A percentile compares a stretch with the other conserved stretches of the same genome.
phyloP scores from a whole-genome alignment of 2,329 filamentous ascomycete species.

The Xylaria sp. region DNA sequence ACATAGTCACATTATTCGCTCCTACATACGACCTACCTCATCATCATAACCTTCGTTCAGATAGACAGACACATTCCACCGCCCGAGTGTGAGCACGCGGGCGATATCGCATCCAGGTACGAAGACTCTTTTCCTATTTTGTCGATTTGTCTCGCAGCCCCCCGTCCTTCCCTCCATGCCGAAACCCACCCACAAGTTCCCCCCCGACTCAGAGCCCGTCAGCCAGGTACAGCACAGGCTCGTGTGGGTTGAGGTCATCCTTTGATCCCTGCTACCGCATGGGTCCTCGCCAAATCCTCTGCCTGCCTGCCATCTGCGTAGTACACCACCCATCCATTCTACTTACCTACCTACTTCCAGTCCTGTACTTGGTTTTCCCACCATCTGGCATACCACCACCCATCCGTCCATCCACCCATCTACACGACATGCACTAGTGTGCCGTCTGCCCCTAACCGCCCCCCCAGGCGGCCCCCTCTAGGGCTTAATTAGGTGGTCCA shows the following conservation, averaged over 20 bases:
- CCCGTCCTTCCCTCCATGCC: slow-evolving; percentile 2
- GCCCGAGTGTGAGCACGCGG: slow-evolving; percentile 15
- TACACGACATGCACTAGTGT: slow-evolving; percentile 1
- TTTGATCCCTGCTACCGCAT: slow-evolving; percentile 29
- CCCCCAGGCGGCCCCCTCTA: slow-evolving; percentile 21
- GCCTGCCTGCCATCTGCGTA: slow-evolving; percentile 13
- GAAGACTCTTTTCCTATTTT: slow-evolving; percentile 16
- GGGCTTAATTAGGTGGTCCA: slow-evolving; percentile 29
- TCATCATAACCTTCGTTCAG: not conserved
- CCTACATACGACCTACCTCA: not conserved
- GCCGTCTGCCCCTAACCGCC: slow-evolving; percentile 14
- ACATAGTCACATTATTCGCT: slow-evolving; percentile 3
- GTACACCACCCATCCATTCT: too few species aligned
- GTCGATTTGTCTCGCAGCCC: slow-evolving; percentile 23
- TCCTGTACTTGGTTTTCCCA: not conserved
- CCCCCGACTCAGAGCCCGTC: slow-evolving; percentile 23
- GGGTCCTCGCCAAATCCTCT: slow-evolving; percentile 29
- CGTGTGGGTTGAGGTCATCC: slow-evolving; percentile 28
- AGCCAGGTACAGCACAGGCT: slow-evolving; percentile 28
- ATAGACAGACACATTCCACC: not conserved
- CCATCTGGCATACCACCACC: slow-evolving; percentile 14
- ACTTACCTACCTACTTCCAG: not conserved
- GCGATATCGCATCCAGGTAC: slow-evolving; percentile 12
- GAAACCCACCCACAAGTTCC: slow-evolving; percentile 27
- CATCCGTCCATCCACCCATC: slow-evolving; percentile 20